Conservation (phyloP, 305 asterid species). For the Solanum hybrid region DNA sequence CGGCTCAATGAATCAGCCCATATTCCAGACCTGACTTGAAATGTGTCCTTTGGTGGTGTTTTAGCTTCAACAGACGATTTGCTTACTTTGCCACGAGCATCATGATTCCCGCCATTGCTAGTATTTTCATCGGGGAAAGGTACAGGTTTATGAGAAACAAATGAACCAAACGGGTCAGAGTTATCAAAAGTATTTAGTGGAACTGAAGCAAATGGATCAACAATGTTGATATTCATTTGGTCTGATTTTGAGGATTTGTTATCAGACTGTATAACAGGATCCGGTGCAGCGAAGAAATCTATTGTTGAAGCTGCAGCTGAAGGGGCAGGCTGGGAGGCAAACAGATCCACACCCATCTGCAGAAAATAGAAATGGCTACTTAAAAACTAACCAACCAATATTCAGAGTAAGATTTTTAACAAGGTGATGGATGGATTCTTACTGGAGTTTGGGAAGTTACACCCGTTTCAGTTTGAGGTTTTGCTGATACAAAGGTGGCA, state of each 20-base stretch:
- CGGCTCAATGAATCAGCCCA: constrained; percentile 52
- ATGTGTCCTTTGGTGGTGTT: constrained; percentile 21
- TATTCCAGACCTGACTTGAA: constrained; percentile 45
- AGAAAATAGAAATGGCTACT: constrained; percentile 5
- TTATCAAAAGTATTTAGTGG: constrained; percentile 52
- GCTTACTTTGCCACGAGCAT: constrained; percentile 5
- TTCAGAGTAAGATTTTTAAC: neutral
- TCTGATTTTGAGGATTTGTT: constrained; percentile 30
- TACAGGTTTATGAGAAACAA: constrained; percentile 35
- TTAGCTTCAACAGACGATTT: constrained; percentile 18
- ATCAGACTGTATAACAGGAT: constrained; percentile 35
- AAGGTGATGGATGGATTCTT: constrained; percentile 4
- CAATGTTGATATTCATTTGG: constrained; percentile 15
- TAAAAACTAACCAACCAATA: neutral
- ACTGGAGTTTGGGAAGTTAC: constrained; percentile 49
- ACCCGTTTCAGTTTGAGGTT: constrained; percentile 31
- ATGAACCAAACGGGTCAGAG: constrained; percentile 49
- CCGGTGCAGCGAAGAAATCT: constrained; percentile 65
- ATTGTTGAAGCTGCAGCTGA: constrained; percentile 44
- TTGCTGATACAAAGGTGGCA: constrained; percentile 83
- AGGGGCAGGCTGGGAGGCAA: constrained; percentile 54
- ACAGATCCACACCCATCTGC: constrained; percentile 49
- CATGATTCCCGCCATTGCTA: constrained; percentile 21
- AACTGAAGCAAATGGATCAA: constrained; percentile 73
- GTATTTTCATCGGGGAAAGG: constrained; percentile 26